Base-by-base conservation (phyloP, 2,329 filamentous ascomycete species). In the Colletotrichum euphorbiae region DNA sequence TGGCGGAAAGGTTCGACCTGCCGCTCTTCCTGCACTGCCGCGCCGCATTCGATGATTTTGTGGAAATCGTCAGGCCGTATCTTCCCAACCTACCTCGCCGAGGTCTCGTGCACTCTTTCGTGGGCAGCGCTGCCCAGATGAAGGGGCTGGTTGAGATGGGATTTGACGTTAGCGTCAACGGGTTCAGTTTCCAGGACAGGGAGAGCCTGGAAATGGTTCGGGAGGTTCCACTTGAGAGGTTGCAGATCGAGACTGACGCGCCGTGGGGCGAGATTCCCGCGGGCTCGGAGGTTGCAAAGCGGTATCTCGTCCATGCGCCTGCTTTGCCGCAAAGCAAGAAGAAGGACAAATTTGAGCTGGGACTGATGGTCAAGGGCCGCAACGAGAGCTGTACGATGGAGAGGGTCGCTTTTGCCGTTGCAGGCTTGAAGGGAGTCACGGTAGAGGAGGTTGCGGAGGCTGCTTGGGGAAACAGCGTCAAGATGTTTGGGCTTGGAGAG, bases 361-460 rank as follows among this genome's bases (percentile, higher is more conserved):
- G 78, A 0, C 75, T 75, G 36, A 84, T 85, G 82, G 78, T 86
- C 2, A 87, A 86, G 70, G 81, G 82, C 64, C 74, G 83, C 45
- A 85, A 86, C 68, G 84, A 86, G 71, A 85, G 83, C 54, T 85
- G 83, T 69, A 75, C 74, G 0, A 83, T 86, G 12, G 80, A 80
- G 45, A 75, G 79, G 51, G 83, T 86, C 38, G 84, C 82, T 0
- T 75, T 79, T 55, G 74, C 85, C 1, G 82, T 85, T 4, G 84
- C 84, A 2, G 83, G 84, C 7, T 62, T 86, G 56, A 84, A 83
- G 67, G 82, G 79, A 0, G 45, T 81, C 2, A 46, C 70, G 2
- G 76, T 84, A 0, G 78, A 83, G 19, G 79, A 84, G 52, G 78
- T 86, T 24, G 78, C 77, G 0, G 73, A 79, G 8, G 78, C 77